phyloP scores from a whole-genome alignment of 805 yeast genomes.

The Priceomyces melissophilus region DNA sequence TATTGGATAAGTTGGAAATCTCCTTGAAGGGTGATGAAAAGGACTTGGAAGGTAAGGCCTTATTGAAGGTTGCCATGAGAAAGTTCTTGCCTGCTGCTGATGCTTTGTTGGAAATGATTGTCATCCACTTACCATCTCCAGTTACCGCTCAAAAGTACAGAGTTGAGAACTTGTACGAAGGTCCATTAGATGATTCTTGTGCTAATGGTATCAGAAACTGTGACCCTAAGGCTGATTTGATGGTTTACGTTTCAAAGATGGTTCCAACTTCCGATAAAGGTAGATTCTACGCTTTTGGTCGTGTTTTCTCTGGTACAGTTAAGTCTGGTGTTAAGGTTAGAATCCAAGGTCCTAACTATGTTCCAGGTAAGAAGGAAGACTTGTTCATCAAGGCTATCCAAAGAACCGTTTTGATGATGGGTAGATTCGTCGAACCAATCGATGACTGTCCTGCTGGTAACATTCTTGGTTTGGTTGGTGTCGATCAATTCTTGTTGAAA shows the following conservation, averaged over 20 bases:
- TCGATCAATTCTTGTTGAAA: slow-evolving; percentile 98
- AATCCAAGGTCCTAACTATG: slow-evolving; percentile 99
- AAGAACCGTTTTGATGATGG: slow-evolving; percentile 99
- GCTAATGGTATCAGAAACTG: slow-evolving; percentile 94
- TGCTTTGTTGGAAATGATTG: slow-evolving; percentile 98
- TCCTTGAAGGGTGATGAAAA: slow-evolving; percentile 92
- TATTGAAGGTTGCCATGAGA: slow-evolving; percentile 97
- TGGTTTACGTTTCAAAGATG: slow-evolving; percentile 99
- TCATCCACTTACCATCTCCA: slow-evolving; percentile 98
- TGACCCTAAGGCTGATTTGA: slow-evolving; percentile 96
- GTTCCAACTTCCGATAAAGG: slow-evolving; percentile 99
- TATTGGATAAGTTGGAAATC: slow-evolving; percentile 92
- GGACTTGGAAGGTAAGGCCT: slow-evolving; percentile 98
- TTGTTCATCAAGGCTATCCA: slow-evolving; percentile 95
- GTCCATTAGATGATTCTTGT: slow-evolving; percentile 91
- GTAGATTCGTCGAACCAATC: slow-evolving; percentile 95
- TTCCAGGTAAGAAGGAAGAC: slow-evolving; percentile 97
- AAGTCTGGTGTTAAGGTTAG: slow-evolving; percentile 98
- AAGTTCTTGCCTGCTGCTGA: slow-evolving; percentile 99
- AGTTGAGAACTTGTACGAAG: slow-evolving; percentile 98
- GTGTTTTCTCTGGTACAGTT: slow-evolving; percentile 99
- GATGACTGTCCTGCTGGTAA: slow-evolving; percentile 99
- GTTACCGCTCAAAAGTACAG: slow-evolving; percentile 98
- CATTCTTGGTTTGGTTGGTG: slow-evolving; percentile 99
- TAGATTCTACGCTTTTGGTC: slow-evolving; percentile 99